Evolutionary conservation across 495 filamentous ascomycete species (phyloP), one percentile per base, ranked within the genome.

Genomic region (Xanthoparmelia taractica): DNA sequence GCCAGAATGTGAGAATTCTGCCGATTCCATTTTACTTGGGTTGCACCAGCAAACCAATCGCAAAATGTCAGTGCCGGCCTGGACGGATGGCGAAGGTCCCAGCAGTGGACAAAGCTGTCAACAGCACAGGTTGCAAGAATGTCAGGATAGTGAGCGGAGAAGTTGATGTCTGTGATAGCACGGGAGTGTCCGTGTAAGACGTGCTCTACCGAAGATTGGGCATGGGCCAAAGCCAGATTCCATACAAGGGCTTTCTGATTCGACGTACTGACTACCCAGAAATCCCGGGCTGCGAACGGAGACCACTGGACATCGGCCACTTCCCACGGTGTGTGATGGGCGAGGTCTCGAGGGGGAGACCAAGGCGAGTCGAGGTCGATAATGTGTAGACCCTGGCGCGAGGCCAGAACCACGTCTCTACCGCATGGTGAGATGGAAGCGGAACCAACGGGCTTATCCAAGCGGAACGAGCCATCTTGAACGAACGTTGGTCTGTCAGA

Each of bases 241-340:
- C 91, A 96, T 12, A 97, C 90, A 57, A 97, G 79, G 29, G 92
- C 94, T 71, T 95, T 95, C 71, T 96, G 92, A 69, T 96, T 96
- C 34, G 90, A 91, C 4, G 93, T 96, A 52, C 90, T 96, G 31
- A 88, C 91, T 29, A 97, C 89, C 93, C 93, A 96, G 67, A 89
- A 90, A 68, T 96, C 88, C 54, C 93, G 84, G 11, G 84, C 85
- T 13, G 92, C 88, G 67, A 96, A 96, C 18, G 93, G 93, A 8
- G 90, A 96, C 93, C 93, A 97, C 74, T 97, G 93, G 47, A 97
- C 93, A 73, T 97, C 93, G n/a, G 92, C 91, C 7, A 97, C 92
- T 58, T 95, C 85, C 91, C 92, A 96, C n/a, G 89, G 87, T 11
- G 90, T 87, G 43, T 89, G 86, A 72, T 96, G 89, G 65, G 87